Evolutionary conservation across 805 yeast genomes (phyloP).

Genomic region (Kurtzmaniella cleridarum): DNA sequence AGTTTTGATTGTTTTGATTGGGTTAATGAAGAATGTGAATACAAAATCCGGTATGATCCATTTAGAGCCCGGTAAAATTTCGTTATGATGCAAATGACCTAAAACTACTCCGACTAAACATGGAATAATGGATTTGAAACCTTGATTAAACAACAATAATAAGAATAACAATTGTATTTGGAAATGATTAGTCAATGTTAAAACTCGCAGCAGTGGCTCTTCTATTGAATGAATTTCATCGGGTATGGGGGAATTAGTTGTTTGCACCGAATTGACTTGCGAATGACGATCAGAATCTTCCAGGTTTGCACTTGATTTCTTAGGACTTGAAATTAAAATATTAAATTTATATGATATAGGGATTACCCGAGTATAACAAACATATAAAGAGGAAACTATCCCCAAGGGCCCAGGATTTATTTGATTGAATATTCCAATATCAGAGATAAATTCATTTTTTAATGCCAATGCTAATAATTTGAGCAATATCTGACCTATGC

Average conservation of each 20-base stretch:
- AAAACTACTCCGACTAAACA: slow-evolving; percentile 31
- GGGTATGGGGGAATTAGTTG: no score
- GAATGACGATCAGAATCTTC: background rate
- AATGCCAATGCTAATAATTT: slow-evolving; percentile 37
- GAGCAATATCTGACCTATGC: slow-evolving; percentile 34
- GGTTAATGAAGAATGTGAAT: slow-evolving; percentile 24
- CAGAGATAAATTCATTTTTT: slow-evolving; percentile 23
- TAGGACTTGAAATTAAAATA: slow-evolving; percentile 17
- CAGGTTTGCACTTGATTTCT: slow-evolving; percentile 11
- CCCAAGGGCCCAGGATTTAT: slow-evolving; percentile 38
- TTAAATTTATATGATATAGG: slow-evolving; percentile 32
- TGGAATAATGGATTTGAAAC: slow-evolving; percentile 29
- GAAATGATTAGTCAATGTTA: slow-evolving; percentile 32
- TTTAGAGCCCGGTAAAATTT: slow-evolving; percentile 32
- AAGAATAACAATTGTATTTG: slow-evolving; percentile 34
- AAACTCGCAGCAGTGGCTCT: slow-evolving; percentile 8
- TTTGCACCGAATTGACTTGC: background rate
- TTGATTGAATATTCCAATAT: slow-evolving; percentile 29
- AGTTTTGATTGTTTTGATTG: slow-evolving; percentile 12
- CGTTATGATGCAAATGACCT: slow-evolving; percentile 30
- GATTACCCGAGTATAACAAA: slow-evolving; percentile 30
- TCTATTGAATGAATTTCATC: background rate
- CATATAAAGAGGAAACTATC: slow-evolving; percentile 31
- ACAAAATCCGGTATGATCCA: slow-evolving; percentile 28
- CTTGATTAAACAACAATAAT: slow-evolving; percentile 33